Evolutionary conservation across 768 basidiomycete genomes (phyloP).

Genomic region (Psilocybe azurescens): DNA sequence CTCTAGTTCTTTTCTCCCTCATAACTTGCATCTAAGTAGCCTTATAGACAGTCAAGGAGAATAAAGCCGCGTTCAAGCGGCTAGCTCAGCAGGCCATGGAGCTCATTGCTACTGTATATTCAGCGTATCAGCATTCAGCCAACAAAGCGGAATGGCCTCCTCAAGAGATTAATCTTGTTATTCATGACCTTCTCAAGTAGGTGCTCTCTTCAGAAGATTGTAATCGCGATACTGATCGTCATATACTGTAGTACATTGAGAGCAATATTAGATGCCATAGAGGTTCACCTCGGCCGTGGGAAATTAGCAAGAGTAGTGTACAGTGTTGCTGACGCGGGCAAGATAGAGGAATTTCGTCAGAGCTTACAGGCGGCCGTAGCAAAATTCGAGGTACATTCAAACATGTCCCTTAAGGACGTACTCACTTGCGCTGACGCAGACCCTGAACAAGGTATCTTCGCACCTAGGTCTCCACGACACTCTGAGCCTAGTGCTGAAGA

Average conservation of each 20-base stretch:
- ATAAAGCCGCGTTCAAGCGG: constrained; percentile 19
- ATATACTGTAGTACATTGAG: constrained; percentile 13
- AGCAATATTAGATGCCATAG: constrained; percentile 10
- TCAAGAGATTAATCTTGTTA: constrained; percentile 4
- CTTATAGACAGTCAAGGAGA: constrained; percentile 18
- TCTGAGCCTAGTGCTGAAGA: constrained; percentile 11
- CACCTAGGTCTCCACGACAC: constrained; percentile 18
- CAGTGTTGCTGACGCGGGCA: constrained; percentile 5
- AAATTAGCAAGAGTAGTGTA: constrained; percentile 9
- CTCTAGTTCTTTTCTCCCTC: neutral
- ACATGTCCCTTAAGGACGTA: neutral
- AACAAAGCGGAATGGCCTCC: constrained; percentile 18
- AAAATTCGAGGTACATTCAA: constrained; percentile 18
- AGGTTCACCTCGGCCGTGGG: constrained; percentile 3
- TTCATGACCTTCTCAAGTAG: constrained; percentile 16
- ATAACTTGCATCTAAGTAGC: neutral
- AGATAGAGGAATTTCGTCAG: constrained; percentile 19
- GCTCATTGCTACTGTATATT: constrained; percentile 18
- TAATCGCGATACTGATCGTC: neutral
- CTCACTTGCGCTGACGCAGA: neutral
- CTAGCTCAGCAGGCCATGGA: constrained; percentile 15
- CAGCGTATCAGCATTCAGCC: constrained; percentile 11
- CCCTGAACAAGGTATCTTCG: constrained; percentile 12
- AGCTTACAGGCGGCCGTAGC: constrained; percentile 11
- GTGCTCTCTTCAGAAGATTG: neutral